Evolutionary conservation across 2,329 filamentous ascomycete species (phyloP).

Genomic region (Cytospora piceae): DNA sequence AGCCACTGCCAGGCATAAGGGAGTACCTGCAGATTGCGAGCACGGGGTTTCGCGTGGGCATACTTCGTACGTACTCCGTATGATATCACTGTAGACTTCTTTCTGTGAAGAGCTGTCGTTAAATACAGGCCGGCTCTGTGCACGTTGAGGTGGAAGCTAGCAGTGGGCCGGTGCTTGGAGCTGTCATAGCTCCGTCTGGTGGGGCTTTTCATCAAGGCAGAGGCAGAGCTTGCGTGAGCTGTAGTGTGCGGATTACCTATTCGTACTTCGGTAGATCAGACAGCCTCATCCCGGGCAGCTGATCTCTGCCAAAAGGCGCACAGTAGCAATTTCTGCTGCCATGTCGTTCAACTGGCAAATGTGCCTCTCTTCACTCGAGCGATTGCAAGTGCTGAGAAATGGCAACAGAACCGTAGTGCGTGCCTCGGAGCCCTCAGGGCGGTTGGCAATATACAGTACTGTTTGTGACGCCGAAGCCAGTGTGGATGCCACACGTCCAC

Average conservation of each 20-base stretch:
- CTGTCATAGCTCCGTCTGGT: conserved; percentile 21
- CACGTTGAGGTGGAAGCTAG: conserved; percentile 16
- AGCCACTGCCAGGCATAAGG: conserved; percentile 24
- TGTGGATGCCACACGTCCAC: background rate
- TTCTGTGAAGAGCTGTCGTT: background rate
- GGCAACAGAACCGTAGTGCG: background rate
- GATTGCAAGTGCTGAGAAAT: background rate
- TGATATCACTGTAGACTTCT: conserved; percentile 14
- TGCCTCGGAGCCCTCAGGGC: background rate
- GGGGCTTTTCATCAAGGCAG: conserved; percentile 12
- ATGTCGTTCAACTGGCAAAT: background rate
- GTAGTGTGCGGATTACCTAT: conserved; percentile 3
- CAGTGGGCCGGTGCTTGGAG: conserved; percentile 20
- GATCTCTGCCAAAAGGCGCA: conserved; percentile 15
- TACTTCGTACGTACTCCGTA: background rate
- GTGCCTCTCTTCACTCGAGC: background rate
- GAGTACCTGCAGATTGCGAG: conserved; percentile 8
- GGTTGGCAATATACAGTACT: background rate
- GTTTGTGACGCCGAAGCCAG: background rate
- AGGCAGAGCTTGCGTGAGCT: conserved; percentile 24
- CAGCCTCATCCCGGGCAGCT: conserved; percentile 14
- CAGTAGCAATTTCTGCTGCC: conserved; percentile 12
- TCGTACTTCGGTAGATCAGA: conserved; percentile 11
- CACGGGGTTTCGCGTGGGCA: conserved; percentile 7
- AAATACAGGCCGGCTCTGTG: background rate